Base-by-base conservation (phyloP, 164 flowering plant species). In the Annona squamosa region DNA sequence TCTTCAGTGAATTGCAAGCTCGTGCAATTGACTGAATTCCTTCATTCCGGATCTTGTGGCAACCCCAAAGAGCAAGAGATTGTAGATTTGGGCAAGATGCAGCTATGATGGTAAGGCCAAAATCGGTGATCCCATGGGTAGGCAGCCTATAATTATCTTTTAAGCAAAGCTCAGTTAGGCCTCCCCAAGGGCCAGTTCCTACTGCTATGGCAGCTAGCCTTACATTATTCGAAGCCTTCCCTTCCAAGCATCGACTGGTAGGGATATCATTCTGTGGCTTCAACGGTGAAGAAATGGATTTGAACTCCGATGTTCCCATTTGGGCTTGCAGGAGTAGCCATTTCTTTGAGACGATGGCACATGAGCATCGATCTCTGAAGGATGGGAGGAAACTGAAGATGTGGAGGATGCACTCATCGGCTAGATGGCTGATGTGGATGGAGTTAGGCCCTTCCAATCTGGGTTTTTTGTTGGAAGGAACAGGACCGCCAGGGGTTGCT, bases 141-240 rank as follows among this genome's bases (percentile, higher is more conserved):
- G 82, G 72, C 5, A 75, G 65, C 68, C 73, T 75, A 26, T 26
- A 26, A 26, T 26, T 52, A 67, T 85, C 84, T 37, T 78, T 70
- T 37, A 84, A 72, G 12, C 72, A 73, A 43, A 84, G 84, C 73
- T 84, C 78, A 62, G 81, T 80, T 9, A 83, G 69, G 56, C 82
- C 81, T 18, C 81, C 82, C 43, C 74, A 79, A 73, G 46, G 68
- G 37, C 72, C 48, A 43, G 74, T 77, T 48, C 85, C 83, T 19
- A 83, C 77, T 47, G 85, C 79, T 48, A 83, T 77, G 9, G 85
- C 85, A 61, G 85, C 85, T 61, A 83, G 82, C 62, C 83, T 77
- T 9, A 80, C 63, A 70, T 83, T 83, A 3, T 81, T 81, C 41
- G 85, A 83, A 26, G 77, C 78, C 73, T 80, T 80, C 45, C 85